Conservation (phyloP, 2,329 filamentous ascomycete genomes). For the Ceratocystis papillata region DNA sequence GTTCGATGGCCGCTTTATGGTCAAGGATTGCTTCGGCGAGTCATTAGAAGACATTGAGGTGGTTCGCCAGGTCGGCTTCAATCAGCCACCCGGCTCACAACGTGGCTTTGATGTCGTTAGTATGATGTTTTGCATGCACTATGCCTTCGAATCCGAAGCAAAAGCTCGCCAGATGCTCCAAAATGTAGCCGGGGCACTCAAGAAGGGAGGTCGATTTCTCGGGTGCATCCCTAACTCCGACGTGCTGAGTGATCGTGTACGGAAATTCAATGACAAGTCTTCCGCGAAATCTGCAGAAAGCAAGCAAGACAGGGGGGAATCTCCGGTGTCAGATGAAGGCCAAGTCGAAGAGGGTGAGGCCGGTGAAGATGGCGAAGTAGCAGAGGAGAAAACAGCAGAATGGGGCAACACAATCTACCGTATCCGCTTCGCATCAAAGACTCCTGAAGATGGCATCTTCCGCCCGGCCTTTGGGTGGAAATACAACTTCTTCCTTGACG, state of each 20-base stretch:
- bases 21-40: slow-evolving; percentile 87
- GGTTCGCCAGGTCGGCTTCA: slow-evolving; percentile 77
- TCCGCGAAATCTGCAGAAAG: slow-evolving; percentile 27
- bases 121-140: slow-evolving; percentile 99
- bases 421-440: slow-evolving; percentile 74
- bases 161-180: slow-evolving; percentile 86
- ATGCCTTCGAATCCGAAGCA: slow-evolving; percentile 85
- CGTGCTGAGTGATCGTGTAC: slow-evolving; percentile 69
- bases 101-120: slow-evolving; percentile 91
- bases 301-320: slow-evolving; percentile 24
- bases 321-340: slow-evolving; percentile 32
- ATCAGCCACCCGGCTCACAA: slow-evolving; percentile 53
- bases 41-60: slow-evolving; percentile 71
- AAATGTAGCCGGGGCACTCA: slow-evolving; percentile 81
- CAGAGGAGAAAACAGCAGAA: slow-evolving; percentile 58
- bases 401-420: slow-evolving; percentile 94
- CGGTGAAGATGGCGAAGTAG: slow-evolving; percentile 39
- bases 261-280: slow-evolving; percentile 50
- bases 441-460: slow-evolving; percentile 79
- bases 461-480: slow-evolving; percentile 95
- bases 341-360: slow-evolving; percentile 30
- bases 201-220: slow-evolving; percentile 88
- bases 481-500: slow-evolving; percentile 91
- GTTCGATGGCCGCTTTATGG: slow-evolving; percentile 78
- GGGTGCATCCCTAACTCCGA: slow-evolving; percentile 97